Evolutionary conservation across 352 stramenopile species (phyloP), one percentile per base, ranked within the genome.

Genomic region (Pythium inflatum): DNA sequence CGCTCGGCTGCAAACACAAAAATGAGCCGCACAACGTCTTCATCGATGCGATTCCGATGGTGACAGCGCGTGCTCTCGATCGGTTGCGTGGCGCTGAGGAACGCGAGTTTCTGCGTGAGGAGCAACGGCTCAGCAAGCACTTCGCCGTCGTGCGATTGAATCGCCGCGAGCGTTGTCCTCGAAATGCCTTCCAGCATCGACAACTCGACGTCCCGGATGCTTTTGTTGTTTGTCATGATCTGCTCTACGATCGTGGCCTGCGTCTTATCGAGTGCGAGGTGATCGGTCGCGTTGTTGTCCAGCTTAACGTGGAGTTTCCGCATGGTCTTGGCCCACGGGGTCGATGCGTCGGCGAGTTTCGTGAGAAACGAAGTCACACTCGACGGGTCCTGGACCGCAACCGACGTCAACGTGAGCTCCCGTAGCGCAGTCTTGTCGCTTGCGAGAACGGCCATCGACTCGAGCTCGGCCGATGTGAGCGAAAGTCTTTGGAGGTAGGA

Each of bases 1-100:
- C 54, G 63, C 18, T 60, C 33, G 7, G 63, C 63, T 2, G 43
- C 63, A 51, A 64, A 70, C 1, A 30, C 63, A 28, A 70, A 70
- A 25, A 70, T 51, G 5, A 65, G 43, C 16, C 57, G 63, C 18
- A 64, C 63, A 14, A 54, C 63, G 34, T 70, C 63, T 16, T 59
- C 40, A 22, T 70, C 63, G 18, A 70, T 33, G 18, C 33, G 54
- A 46, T 46, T 60, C 34, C 54, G 45, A 27, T 57, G 36, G 11
- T 9, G 31, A 0, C 53, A 16, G 13, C 1, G 59, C 12, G 20
- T 25, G 4, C 36, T 11, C 7, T 8, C 5, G 5, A 1, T 9
- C 1, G 41, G 40, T 25, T 53, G 63, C 24, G 33, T 70, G 0
- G 56, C 33, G 43, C 63, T 65, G 20, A 65, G 2, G 5, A 70